Evolutionary conservation across 2,329 filamentous ascomycete species (phyloP).

Genomic region (Aspergillus glaucus): DNA sequence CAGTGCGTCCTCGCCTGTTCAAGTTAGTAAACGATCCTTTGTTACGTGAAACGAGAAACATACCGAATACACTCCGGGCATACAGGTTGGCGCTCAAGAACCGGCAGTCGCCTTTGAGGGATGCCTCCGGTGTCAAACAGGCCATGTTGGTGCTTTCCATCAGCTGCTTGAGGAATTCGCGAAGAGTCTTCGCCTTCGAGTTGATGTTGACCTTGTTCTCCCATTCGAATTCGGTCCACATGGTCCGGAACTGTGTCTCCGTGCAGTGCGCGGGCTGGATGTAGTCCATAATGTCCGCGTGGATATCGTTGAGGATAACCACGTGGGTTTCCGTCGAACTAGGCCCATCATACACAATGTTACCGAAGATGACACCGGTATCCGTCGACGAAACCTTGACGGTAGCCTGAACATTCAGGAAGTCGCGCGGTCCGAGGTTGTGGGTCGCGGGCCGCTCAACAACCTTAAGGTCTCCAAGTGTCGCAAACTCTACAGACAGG

Average conservation of each 20-base stretch:
- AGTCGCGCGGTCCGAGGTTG: slow-evolving; percentile 90
- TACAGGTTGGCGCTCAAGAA: slow-evolving; percentile 97
- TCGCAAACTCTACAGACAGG: slow-evolving; percentile 96
- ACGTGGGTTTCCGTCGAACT: slow-evolving; percentile 91
- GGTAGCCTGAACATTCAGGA: slow-evolving; percentile 96
- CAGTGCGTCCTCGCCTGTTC: slow-evolving; percentile 86
- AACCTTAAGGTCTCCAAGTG: slow-evolving; percentile 92
- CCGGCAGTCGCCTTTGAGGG: slow-evolving; percentile 93
- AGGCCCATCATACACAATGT: slow-evolving; percentile 93
- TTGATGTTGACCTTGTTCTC: slow-evolving; percentile 99
- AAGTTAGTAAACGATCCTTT: slow-evolving; percentile 15
- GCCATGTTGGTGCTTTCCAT: slow-evolving; percentile 99
- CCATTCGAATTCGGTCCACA: slow-evolving; percentile 99
- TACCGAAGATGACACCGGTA: slow-evolving; percentile 97
- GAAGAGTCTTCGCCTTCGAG: slow-evolving; percentile 84
- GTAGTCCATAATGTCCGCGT: slow-evolving; percentile 99
- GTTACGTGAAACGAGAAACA: slow-evolving; percentile 31
- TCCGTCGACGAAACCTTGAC: slow-evolving; percentile 98
- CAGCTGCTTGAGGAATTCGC: slow-evolving; percentile 85
- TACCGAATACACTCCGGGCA: slow-evolving; percentile 95
- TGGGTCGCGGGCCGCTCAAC: slow-evolving; percentile 95
- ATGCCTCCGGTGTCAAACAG: slow-evolving; percentile 92
- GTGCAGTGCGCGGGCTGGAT: slow-evolving; percentile 95
- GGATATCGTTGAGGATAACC: slow-evolving; percentile 94
- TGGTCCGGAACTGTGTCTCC: slow-evolving; percentile 97